Conservation (phyloP, 1,139 yeast species). For the Saccharomyces pastorianus region DNA sequence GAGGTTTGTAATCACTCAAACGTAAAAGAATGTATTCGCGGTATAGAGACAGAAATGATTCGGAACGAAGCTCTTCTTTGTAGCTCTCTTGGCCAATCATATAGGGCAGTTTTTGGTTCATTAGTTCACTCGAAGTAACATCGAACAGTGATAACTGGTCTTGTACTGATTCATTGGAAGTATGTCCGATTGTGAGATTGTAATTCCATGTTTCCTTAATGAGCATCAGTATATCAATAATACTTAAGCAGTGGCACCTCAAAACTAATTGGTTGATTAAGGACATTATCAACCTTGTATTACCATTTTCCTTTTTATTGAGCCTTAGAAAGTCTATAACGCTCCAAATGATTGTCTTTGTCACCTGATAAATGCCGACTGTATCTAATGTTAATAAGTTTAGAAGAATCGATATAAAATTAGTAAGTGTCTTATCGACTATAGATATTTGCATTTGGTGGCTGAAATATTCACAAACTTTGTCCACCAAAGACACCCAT, state of each 20-base stretch:
- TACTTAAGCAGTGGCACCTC: slow-evolving; percentile 16
- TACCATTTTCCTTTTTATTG: slow-evolving; percentile 19
- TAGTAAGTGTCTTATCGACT: slow-evolving; percentile 18
- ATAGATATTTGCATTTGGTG: slow-evolving; percentile 10
- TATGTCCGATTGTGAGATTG: slow-evolving; percentile 11
- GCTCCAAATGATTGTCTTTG: slow-evolving; percentile 9
- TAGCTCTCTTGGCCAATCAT: slow-evolving; percentile 14
- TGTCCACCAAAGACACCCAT: slow-evolving; percentile 20
- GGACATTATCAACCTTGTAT: slow-evolving; percentile 17
- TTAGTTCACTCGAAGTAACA: slow-evolving; percentile 19
- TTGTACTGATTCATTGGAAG: slow-evolving; percentile 15
- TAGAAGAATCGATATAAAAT: slow-evolving; percentile 15
- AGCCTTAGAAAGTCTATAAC: slow-evolving; percentile 10
- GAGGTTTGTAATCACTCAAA: slow-evolving; percentile 13
- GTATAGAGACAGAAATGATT: slow-evolving; percentile 1
- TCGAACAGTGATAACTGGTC: slow-evolving; percentile 20
- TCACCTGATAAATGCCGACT: slow-evolving; percentile 14
- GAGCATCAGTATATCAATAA: slow-evolving; percentile 12
- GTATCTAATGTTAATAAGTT: slow-evolving; percentile 20
- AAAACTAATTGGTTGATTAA: slow-evolving; percentile 18
- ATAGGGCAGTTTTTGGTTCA: slow-evolving; percentile 14
- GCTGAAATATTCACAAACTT: slow-evolving; percentile 9
- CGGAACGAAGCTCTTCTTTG: neutral
- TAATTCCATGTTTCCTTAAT: slow-evolving; percentile 16
- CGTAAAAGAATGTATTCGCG: slow-evolving; percentile 16